Evolutionary conservation across 1,284 basidiomycete species (phyloP).

Genomic region (Cystobasidium pallidum): DNA sequence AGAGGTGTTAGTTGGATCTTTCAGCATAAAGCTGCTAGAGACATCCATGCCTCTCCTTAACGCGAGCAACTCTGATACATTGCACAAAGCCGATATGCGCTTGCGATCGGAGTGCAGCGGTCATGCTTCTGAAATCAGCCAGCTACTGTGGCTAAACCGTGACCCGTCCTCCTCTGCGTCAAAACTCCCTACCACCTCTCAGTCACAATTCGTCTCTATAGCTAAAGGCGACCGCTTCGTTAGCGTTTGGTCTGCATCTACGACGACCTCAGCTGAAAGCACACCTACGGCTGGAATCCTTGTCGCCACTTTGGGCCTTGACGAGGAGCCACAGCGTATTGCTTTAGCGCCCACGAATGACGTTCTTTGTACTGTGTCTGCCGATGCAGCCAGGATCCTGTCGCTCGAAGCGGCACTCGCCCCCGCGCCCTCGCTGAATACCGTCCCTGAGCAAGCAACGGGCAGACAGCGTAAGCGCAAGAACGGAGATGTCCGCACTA

Average conservation of each 20-base stretch:
- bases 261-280: not conserved
- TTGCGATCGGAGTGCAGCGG: conserved; percentile 18
- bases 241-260: conserved; percentile 19
- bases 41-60: conserved; percentile 1
- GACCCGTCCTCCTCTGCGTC: not conserved
- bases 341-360: not conserved
- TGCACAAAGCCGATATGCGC: not conserved
- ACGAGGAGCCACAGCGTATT: conserved; percentile 27
- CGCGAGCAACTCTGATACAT: not conserved
- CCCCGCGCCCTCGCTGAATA: not conserved
- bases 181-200: not conserved
- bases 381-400: conserved; percentile 11
- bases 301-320: conserved; percentile 19
- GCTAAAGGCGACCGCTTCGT: conserved; percentile 33
- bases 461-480: not conserved
- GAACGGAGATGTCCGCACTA: not conserved
- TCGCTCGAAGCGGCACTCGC: not conserved
- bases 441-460: not conserved
- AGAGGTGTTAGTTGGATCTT: conserved; percentile 3
- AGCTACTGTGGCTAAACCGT: conserved; percentile 22
- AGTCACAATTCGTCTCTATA: conserved; percentile 17
- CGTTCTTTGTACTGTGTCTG: not conserved
- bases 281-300: not conserved
- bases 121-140: conserved; percentile 24
- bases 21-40: conserved; percentile 30